phyloP scores from a whole-genome alignment of 129 eudicot species.

The Erigeron canadensis region DNA sequence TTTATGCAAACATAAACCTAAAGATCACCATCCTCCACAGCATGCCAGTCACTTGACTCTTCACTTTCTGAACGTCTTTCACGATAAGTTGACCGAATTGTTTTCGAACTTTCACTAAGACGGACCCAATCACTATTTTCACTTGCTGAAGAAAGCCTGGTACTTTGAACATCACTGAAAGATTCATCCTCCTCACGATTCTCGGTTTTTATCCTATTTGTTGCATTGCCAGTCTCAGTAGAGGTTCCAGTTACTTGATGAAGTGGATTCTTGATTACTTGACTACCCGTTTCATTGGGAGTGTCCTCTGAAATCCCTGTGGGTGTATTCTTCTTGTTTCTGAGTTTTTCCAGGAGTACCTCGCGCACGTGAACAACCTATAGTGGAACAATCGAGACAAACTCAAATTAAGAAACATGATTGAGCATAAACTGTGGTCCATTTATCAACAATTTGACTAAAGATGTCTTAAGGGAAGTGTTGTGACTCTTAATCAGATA shows the following conservation, averaged over 20 bases:
- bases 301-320: background rate
- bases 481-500: background rate
- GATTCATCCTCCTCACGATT: conserved; percentile 45
- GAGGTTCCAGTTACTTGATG: background rate
- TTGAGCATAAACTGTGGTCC: background rate
- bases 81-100: conserved; percentile 30
- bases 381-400: conserved; percentile 1
- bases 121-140: conserved; percentile 58
- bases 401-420: background rate
- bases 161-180: conserved; percentile 55
- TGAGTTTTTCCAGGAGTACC: conserved; percentile 49
- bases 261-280: background rate
- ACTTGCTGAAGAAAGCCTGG: conserved; percentile 35
- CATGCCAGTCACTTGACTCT: conserved; percentile 68
- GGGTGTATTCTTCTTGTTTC: conserved; percentile 33
- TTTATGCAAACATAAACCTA: background rate
- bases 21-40: conserved; percentile 49
- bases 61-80: conserved; percentile 71
- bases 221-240: conserved; percentile 15
- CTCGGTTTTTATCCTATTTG: conserved; percentile 2
- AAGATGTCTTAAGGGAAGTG: background rate
- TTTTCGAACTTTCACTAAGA: conserved; percentile 32
- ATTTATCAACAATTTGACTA: background rate
- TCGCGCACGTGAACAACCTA: conserved; percentile 61
- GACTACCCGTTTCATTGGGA: background rate